Evolutionary conservation across 352 stramenopile genomes (phyloP), one percentile per base, ranked within the genome.

Genomic region (Phytophthora uliginosa): DNA sequence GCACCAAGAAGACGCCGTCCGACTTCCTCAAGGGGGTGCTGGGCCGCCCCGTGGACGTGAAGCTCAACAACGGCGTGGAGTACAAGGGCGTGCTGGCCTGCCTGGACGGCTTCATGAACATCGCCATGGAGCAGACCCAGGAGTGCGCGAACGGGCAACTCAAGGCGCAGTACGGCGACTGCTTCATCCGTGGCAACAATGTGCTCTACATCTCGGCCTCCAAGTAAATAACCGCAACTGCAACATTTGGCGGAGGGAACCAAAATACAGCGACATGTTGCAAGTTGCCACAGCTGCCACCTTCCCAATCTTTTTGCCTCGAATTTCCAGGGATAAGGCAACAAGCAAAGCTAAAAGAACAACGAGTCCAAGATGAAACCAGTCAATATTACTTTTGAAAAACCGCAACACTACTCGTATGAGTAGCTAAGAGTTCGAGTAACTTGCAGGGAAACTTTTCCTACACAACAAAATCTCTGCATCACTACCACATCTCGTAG

Each of bases 101-200:
- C 78, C 90, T 99, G 45, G 98, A 99, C 88, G 98, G 98, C 38
- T 99, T 99, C 84, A 99, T 99, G 97, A 99, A 99, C 87, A 99
- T 99, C 85, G 98, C 98, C 38, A 99, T 99, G 97, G 98, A 99
- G 83, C 98, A 99, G 84, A 99, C 98, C 60, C 98, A 99, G 75
- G 98, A 99, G 84, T 99, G 99, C 83, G 90, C 99, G 40, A 98
- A 99, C 86, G 98, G 98, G 10, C 96, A 99, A 82, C 90, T 99
- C 61, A 99, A 99, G 82, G 92, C 95, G 28, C 98, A 99, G 77
- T 99, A 99, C 86, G 98, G 98, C 59, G 98, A 99, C 84, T 99
- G 98, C 87, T 99, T 99, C 76, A 99, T 99, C 82, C 97, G 98
- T 60, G 98, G 98, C 40, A 99, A 99, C 87, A 99, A 99, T 88